Conservation (phyloP, 441 rosid genomes). For the Melastoma candidum region DNA sequence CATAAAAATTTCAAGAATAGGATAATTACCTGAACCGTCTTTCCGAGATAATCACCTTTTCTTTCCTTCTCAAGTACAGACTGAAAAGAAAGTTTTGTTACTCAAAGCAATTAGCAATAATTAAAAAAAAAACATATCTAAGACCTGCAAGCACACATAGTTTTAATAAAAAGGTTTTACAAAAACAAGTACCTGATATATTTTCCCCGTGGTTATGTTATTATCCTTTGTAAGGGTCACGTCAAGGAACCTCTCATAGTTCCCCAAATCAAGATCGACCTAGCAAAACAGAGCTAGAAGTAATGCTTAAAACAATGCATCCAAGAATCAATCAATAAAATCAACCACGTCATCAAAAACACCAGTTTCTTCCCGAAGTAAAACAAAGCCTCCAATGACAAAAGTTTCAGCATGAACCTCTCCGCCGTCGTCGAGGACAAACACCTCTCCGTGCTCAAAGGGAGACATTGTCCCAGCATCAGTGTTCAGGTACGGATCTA, state of each 20-base stretch:
- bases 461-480: conserved; percentile 89
- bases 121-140: too few relatives aligned
- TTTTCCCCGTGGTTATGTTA: conserved; percentile 73
- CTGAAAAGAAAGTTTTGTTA: conserved; percentile 22
- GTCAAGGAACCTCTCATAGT: conserved; percentile 69
- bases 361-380: not conserved
- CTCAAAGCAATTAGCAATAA: too few relatives aligned
- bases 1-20: conserved; percentile 2
- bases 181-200: conserved; percentile 42
- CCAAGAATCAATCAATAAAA: not conserved
- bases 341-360: not conserved
- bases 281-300: conserved; percentile 8
- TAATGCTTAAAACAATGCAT: not conserved
- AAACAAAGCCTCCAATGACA: not conserved
- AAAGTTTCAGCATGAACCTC: conserved; percentile 32
- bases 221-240: conserved; percentile 58
- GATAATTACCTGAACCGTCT: conserved; percentile 59
- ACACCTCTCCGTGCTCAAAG: conserved; percentile 72
- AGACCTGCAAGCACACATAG: too few relatives aligned
- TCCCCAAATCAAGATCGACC: conserved; percentile 76
- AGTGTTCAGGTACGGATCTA: conserved; percentile 67
- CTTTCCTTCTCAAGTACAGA: conserved; percentile 77
- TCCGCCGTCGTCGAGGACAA: conserved; percentile 75
- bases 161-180: not conserved
- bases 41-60: conserved; percentile 65